Conservation (phyloP, 768 basidiomycete species). For the Pholiota conissans region DNA sequence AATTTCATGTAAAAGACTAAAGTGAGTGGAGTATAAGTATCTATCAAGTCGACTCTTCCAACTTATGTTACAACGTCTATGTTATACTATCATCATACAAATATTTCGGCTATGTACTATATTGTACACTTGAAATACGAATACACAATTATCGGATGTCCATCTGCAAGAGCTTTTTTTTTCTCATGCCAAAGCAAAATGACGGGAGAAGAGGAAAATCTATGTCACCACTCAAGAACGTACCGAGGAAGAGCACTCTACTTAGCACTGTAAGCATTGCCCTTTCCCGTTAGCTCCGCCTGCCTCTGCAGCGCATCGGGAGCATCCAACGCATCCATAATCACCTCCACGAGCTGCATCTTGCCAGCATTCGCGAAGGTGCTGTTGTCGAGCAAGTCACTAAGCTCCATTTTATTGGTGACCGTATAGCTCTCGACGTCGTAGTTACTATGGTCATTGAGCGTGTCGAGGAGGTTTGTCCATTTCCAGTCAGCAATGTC, state of each 20-base stretch:
- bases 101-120: too few species aligned
- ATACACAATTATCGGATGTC: too few species aligned
- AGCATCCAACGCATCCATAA: slow-evolving; percentile 74
- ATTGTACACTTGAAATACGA: too few species aligned
- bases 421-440: slow-evolving; percentile 61
- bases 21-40: too few species aligned
- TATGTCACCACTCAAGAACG: too few species aligned
- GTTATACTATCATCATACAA: too few species aligned
- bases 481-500: slow-evolving; percentile 84
- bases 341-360: slow-evolving; percentile 80
- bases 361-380: slow-evolving; percentile 62
- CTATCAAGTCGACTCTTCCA: too few species aligned
- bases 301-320: slow-evolving; percentile 61
- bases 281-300: slow-evolving; percentile 53
- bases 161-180: too few species aligned
- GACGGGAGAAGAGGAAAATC: too few species aligned
- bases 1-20: too few species aligned
- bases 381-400: slow-evolving; percentile 60
- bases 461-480: slow-evolving; percentile 58
- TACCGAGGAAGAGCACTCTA: not conserved
- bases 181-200: too few species aligned
- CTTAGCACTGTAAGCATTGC: slow-evolving; percentile 39
- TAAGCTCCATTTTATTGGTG: slow-evolving; percentile 64
- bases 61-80: too few species aligned
- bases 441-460: slow-evolving; percentile 48